Evolutionary conservation across 2,329 filamentous ascomycete species (phyloP).

Genomic region (Xylariales sp.): DNA sequence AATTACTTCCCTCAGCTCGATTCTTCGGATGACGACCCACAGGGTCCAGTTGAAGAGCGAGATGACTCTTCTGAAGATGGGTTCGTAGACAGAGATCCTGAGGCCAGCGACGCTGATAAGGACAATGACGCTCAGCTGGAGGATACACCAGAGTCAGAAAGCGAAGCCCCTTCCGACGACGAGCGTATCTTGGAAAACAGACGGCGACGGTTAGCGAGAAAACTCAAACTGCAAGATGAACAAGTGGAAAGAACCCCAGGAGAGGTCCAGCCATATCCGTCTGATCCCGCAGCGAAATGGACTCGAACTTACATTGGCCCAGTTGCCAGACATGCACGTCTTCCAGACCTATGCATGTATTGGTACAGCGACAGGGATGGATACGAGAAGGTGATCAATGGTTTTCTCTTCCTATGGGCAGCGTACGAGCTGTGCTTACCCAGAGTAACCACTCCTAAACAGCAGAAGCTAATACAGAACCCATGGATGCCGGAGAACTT

Average conservation of each 20-base stretch:
- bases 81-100: conserved; percentile 15
- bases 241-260: conserved; percentile 11
- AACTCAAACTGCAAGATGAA: conserved; percentile 8
- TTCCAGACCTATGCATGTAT: conserved; percentile 21
- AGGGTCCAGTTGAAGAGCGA: neutral
- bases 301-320: conserved; percentile 28
- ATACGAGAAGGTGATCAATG: conserved; percentile 17
- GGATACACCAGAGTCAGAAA: conserved; percentile 1
- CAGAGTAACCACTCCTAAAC: conserved; percentile 16
- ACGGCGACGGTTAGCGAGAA: neutral
- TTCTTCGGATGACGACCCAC: conserved; percentile 20
- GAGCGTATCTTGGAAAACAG: neutral
- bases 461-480: conserved; percentile 17
- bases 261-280: conserved; percentile 26
- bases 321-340: conserved; percentile 27
- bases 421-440: conserved; percentile 24
- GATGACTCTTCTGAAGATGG: conserved; percentile 21
- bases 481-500: conserved; percentile 24
- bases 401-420: conserved; percentile 24
- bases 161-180: neutral
- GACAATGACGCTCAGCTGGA: conserved; percentile 4
- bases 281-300: conserved; percentile 27
- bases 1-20: conserved; percentile 14
- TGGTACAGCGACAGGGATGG: conserved; percentile 25
- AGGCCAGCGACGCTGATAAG: conserved; percentile 5